Base-by-base conservation (phyloP, 768 basidiomycete genomes). In the Paxillus ammoniavirescens region DNA sequence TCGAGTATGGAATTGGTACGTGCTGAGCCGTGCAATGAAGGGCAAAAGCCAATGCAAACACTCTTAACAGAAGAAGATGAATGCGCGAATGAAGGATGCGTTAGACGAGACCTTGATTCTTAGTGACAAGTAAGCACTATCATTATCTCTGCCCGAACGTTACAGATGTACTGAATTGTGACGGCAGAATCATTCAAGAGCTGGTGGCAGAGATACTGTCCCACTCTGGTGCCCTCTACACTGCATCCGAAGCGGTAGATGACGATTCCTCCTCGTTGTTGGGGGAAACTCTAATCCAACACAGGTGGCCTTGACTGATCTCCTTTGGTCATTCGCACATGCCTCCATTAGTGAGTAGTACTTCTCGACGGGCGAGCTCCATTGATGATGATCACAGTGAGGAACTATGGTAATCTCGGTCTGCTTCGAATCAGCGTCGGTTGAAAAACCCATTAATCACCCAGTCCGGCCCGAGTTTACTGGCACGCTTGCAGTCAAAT, bases 381-480 rank as follows among this genome's bases (percentile, higher is more conserved):
- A 17, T n/a, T 54, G 42, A 58, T 36, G 43, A 4, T 42, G 0
- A 12, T 42, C 0, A 7, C n/a, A 80, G 80, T 81, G 55, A 72
- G 75, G 50, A 79, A 75, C 50, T 82, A 83, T 58, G 78, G 81
- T 79, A 44, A 60, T 41, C 17, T 18, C 17, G 47, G 10, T 0
- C 12, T 48, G 10, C 35, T 42, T 21, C 33, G 8, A 15, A 31
- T 2, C 14, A 26, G 26, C 15, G n/a, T 42, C 31, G 14, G n/a
- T 41, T 42, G 12, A 52, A 17, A 9, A 6, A 35, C 43, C 1
- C 43, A 30, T 41, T 14, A 15, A 23, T 23, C 18, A 12, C 31
- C 37, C 31, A 94, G 93, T 88, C 21, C 90, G 94, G 4, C 95
- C 95, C 1, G 93, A 96, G 61, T 93, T 92, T 63, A 94, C 92